These are phyloP conservation scores for Neophaeococcomyces aloes DNA, from an alignment of 2,329 filamentous ascomycete genomes.

Conservation along the genomic window DNA sequence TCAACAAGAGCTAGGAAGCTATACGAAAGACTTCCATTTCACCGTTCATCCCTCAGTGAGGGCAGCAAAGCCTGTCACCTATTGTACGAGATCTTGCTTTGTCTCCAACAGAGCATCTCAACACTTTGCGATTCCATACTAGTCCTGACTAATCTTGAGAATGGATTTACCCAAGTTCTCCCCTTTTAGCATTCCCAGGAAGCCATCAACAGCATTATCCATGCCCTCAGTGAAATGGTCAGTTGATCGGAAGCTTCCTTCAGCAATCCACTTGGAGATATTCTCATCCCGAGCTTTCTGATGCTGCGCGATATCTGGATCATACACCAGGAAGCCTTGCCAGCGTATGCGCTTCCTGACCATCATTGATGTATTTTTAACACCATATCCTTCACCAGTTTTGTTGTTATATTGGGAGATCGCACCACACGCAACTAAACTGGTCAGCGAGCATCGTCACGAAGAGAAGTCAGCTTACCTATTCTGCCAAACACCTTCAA, in stretches of 20 bases:
- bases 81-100: neutral
- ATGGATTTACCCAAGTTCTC: constrained; percentile 73
- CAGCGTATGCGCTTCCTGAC: constrained; percentile 51
- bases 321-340: constrained; percentile 58
- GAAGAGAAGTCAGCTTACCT: neutral
- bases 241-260: constrained; percentile 59
- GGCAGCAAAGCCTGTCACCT: too few relatives aligned
- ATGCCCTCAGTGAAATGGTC: constrained; percentile 57
- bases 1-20: neutral
- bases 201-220: constrained; percentile 56
- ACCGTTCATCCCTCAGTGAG: too few relatives aligned
- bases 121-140: neutral
- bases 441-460: neutral
- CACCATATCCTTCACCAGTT: constrained; percentile 44
- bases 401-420: constrained; percentile 53
- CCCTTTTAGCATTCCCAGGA: constrained; percentile 60
- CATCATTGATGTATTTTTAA: constrained; percentile 51
- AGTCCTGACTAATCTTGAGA: constrained; percentile 42
- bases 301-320: constrained; percentile 52
- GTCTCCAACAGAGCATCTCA: too few relatives aligned
- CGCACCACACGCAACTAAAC: constrained; percentile 37
- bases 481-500: constrained; percentile 55
- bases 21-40: neutral
- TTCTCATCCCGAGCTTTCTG: constrained; percentile 57
- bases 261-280: constrained; percentile 57